Evolutionary conservation across 441 rosid genomes (phyloP), one percentile per base, ranked within the genome.

Genomic region (Sinapis alba): DNA sequence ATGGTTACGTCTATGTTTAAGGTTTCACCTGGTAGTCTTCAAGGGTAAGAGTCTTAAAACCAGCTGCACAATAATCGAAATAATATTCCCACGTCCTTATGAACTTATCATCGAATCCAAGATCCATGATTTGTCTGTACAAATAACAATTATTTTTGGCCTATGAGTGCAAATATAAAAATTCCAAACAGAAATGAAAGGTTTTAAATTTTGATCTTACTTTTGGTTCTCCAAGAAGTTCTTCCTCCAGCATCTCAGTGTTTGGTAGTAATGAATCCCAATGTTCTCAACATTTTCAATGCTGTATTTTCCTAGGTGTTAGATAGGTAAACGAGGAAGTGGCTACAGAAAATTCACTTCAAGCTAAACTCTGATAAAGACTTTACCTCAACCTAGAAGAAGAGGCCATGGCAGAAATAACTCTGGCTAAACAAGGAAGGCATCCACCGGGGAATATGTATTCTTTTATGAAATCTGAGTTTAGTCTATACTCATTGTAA

Each of bases 391-490:
- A 87, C 76, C 90, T 85, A 2, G 99, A 86, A 12, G 92, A 65
- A 60, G 87, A 78, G 43, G 89, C 81, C 96, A 90, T 95, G 47
- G 94, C 96, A 28, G 91, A 54, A 57, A 95, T 87, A 79, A 93
- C 83, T 75, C 97, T 87, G 6, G 90, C 82, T 61, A 95, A 74
- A 18, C 96, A 90, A 82, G 96, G 99, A 83, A 95, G 80, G 68
- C 97, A 91, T 65, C 86, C 95, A 19, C 98, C 97, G 0, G 97
- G 97, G 75, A 96, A 96, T 45, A 93, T 90, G 36, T 93, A 93
- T 76, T 96, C 98, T 83, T 86, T 96, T 1, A 93, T 85, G 62
- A 91, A 93, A 74, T 88, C 97, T 43, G 97, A 88, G 83, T 94
- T 96, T 63, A 75, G 74, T 68, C 96, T 85, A 68, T 86, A 81